These are phyloP conservation scores for Barbarea vulgaris DNA, from an alignment of 345 rosid species.

Conservation along the genomic window DNA sequence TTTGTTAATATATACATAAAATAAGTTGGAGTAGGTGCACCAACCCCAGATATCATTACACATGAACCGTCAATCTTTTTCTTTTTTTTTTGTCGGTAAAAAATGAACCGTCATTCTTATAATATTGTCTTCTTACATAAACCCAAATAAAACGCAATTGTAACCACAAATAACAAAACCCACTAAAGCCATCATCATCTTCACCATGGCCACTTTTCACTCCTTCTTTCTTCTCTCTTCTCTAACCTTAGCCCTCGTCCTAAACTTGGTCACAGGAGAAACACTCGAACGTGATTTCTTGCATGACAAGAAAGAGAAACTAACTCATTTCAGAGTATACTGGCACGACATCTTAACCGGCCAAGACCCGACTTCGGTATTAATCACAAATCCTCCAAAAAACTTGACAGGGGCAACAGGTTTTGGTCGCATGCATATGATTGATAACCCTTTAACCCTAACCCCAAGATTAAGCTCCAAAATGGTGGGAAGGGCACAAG, in stretches of 20 bases:
- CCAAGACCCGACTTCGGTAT: slow-evolving; percentile 47
- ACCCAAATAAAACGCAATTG: not conserved
- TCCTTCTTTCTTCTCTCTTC: slow-evolving; percentile 17
- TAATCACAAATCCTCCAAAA: slow-evolving; percentile 36
- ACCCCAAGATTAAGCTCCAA: slow-evolving; percentile 57
- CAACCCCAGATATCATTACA: slow-evolving; percentile 26
- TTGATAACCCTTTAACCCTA: slow-evolving; percentile 65
- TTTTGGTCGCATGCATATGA: slow-evolving; percentile 58
- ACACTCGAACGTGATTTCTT: slow-evolving; percentile 33
- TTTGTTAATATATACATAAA: too few relatives aligned
- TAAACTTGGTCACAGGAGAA: slow-evolving; percentile 20
- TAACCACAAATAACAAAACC: slow-evolving; percentile 25
- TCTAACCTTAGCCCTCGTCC: slow-evolving; percentile 2
- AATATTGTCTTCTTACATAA: not conserved
- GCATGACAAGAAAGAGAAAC: slow-evolving; percentile 52
- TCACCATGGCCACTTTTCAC: slow-evolving; percentile 20
- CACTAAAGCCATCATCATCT: slow-evolving; percentile 7
- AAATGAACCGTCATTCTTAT: slow-evolving; percentile 3
- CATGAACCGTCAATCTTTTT: slow-evolving; percentile 2
- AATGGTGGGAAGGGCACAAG: slow-evolving; percentile 75
- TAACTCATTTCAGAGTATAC: slow-evolving; percentile 57
- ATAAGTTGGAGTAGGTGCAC: slow-evolving; percentile 23
- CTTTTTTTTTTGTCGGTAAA: too few relatives aligned
- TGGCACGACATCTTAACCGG: slow-evolving; percentile 69
- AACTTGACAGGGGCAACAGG: slow-evolving; percentile 24